Percentiles rank a stretch among this genome's conserved stretches.
Evolutionary conservation across 257 asterid genomes (phyloP).

Genomic region (Solanum chmielewskii): DNA sequence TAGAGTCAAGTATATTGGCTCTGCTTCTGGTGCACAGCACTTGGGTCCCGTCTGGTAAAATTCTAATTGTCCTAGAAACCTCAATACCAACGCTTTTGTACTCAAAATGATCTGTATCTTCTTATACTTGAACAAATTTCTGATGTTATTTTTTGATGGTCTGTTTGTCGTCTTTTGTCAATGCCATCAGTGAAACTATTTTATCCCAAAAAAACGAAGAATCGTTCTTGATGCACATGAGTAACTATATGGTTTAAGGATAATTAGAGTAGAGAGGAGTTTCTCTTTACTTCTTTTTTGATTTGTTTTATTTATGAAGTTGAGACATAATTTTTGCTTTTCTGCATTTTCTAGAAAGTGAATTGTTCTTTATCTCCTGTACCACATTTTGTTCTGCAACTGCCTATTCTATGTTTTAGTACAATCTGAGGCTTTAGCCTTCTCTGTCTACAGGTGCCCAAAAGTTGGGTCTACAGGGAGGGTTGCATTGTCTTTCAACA

Average conservation of each 20-base stretch:
- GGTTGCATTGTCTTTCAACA: slow-evolving; percentile 63
- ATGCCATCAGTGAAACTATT: background rate
- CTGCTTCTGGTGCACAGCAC: slow-evolving; percentile 41
- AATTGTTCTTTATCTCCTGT: background rate
- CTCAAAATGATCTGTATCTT: background rate
- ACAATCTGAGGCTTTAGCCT: background rate
- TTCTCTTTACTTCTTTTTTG: background rate
- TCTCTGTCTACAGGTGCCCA: slow-evolving; percentile 53
- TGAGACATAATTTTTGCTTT: background rate
- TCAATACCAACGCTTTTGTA: background rate
- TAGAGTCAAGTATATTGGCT: slow-evolving; percentile 59
- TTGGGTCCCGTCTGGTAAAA: slow-evolving; percentile 10
- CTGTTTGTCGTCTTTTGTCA: background rate
- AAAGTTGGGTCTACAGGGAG: slow-evolving; percentile 68
- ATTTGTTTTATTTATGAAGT: background rate
- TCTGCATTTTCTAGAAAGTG: background rate
- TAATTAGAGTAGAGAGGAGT: background rate
- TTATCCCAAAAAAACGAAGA: background rate
- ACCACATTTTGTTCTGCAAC: background rate
- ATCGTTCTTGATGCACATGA: background rate
- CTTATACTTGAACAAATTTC: background rate
- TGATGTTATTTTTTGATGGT: background rate
- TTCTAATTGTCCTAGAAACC: background rate
- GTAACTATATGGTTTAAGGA: background rate
- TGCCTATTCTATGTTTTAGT: background rate